phyloP scores from a whole-genome alignment of 106 monocot genomes.

The Hemerocallis citrina region DNA sequence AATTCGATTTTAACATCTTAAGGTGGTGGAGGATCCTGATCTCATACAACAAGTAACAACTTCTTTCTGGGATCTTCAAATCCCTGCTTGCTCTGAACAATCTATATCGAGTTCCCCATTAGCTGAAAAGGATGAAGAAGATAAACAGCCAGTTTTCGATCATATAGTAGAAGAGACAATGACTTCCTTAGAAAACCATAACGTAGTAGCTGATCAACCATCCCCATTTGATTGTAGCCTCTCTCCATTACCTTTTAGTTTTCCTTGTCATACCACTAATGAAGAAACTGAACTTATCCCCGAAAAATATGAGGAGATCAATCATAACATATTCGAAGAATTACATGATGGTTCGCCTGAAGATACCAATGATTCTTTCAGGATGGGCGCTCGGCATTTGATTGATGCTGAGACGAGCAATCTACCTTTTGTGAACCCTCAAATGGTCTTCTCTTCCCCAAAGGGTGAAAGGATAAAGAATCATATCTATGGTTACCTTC shows the following conservation, averaged over 20 bases:
- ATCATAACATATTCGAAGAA: slow-evolving; percentile 24
- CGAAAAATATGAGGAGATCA: slow-evolving; percentile 4
- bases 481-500: slow-evolving; percentile 7
- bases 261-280: slow-evolving; percentile 6
- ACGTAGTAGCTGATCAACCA: not conserved
- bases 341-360: slow-evolving; percentile 29
- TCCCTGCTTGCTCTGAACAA: slow-evolving; percentile 32
- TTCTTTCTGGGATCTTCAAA: slow-evolving; percentile 31
- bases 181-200: slow-evolving; percentile 4
- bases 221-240: not conserved
- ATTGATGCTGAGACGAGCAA: slow-evolving; percentile 35
- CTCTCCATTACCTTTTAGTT: slow-evolving; percentile 3
- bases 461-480: slow-evolving; percentile 11
- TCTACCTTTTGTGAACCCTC: slow-evolving; percentile 14
- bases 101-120: slow-evolving; percentile 29
- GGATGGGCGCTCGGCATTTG: slow-evolving; percentile 10
- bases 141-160: slow-evolving; percentile 14
- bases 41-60: slow-evolving; percentile 26
- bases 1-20: not conserved
- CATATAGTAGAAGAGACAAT: slow-evolving; percentile 7
- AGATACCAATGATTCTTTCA: slow-evolving; percentile 17
- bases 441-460: slow-evolving; percentile 16
- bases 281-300: slow-evolving; percentile 11
- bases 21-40: slow-evolving; percentile 46
- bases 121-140: slow-evolving; percentile 26